Evolutionary conservation across 2,329 filamentous ascomycete species (phyloP).

Genomic region (Alternaria arborescens): DNA sequence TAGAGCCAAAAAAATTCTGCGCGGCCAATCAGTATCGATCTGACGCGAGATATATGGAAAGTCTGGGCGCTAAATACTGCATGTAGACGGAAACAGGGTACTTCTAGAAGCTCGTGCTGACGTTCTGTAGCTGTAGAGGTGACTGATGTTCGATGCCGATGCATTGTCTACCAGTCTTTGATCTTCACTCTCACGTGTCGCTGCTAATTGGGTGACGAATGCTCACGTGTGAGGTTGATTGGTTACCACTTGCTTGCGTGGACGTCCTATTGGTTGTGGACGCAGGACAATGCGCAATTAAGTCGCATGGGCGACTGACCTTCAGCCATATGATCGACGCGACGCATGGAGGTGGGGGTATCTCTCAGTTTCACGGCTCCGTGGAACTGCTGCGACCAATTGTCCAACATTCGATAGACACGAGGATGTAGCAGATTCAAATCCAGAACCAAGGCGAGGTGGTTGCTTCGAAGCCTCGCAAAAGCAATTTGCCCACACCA

Average conservation of each 20-base stretch:
- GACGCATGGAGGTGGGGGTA: conserved; percentile 8
- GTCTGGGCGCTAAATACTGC: not conserved
- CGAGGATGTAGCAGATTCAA: conserved; percentile 1
- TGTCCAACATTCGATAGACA: conserved; percentile 9
- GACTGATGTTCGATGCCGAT: not conserved
- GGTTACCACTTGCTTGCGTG: conserved; percentile 23
- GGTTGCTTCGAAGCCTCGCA: not conserved
- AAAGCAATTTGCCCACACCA: conserved; percentile 4
- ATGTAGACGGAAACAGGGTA: not conserved
- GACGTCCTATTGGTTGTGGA: conserved; percentile 19
- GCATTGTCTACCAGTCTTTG: not conserved
- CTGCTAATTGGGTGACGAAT: conserved; percentile 5
- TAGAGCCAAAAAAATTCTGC: conserved; percentile 2
- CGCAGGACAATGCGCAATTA: conserved; percentile 8
- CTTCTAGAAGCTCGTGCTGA: conserved; percentile 21
- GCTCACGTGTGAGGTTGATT: conserved; percentile 33
- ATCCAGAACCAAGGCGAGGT: not conserved
- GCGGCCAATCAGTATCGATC: conserved; percentile 13
- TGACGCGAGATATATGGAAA: conserved; percentile 1
- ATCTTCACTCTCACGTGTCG: conserved; percentile 10
- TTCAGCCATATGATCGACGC: conserved; percentile 18
- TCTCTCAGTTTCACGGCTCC: not conserved
- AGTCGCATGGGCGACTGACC: conserved; percentile 9
- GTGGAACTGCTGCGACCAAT: conserved; percentile 18
- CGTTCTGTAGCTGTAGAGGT: conserved; percentile 3